These are phyloP conservation scores for Malassezia pachydermatis DNA, from an alignment of 1,284 basidiomycete species.

Conservation along the genomic window DNA sequence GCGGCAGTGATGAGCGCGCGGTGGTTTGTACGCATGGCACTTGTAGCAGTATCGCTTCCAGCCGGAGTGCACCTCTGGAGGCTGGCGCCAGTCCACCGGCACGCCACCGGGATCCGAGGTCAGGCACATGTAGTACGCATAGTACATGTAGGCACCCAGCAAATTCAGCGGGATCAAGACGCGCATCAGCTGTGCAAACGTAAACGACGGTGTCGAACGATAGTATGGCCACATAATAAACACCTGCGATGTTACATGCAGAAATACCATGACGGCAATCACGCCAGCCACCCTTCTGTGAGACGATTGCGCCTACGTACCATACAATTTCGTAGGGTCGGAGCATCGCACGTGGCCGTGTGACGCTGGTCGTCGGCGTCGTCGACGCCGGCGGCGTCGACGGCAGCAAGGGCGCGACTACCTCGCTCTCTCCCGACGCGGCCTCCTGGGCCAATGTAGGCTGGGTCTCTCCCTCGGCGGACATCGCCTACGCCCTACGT, in stretches of 20 bases:
- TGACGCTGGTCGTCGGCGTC: too few relatives aligned
- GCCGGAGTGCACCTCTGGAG: not conserved
- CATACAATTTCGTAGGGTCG: conserved; percentile 5
- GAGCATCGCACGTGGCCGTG: conserved; percentile 2
- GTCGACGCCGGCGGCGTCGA: too few relatives aligned
- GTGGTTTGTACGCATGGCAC: conserved; percentile 57
- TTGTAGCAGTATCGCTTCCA: conserved; percentile 38
- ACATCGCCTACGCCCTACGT: not conserved
- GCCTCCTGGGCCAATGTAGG: too few relatives aligned
- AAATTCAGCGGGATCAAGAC: conserved; percentile 77
- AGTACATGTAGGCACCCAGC: conserved; percentile 21
- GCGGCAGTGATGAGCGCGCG: conserved; percentile 65
- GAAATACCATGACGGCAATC: conserved; percentile 26
- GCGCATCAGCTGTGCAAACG: conserved; percentile 57
- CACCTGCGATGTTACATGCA: conserved; percentile 33
- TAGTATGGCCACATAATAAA: conserved; percentile 40
- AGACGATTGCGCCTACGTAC: conserved; percentile 6
- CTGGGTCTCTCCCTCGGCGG: not conserved
- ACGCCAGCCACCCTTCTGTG: conserved; percentile 22
- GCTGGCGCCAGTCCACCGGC: conserved; percentile 28
- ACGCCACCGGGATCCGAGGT: conserved; percentile 34
- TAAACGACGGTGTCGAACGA: conserved; percentile 23
- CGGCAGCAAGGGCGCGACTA: too few relatives aligned
- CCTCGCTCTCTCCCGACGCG: too few relatives aligned
- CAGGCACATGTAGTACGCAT: conserved; percentile 38